A percentile compares a stretch with the other conserved stretches of the same genome.
Evolutionary conservation across 2,329 filamentous ascomycete genomes (phyloP).

Genomic region (Ceratocystis papillata): DNA sequence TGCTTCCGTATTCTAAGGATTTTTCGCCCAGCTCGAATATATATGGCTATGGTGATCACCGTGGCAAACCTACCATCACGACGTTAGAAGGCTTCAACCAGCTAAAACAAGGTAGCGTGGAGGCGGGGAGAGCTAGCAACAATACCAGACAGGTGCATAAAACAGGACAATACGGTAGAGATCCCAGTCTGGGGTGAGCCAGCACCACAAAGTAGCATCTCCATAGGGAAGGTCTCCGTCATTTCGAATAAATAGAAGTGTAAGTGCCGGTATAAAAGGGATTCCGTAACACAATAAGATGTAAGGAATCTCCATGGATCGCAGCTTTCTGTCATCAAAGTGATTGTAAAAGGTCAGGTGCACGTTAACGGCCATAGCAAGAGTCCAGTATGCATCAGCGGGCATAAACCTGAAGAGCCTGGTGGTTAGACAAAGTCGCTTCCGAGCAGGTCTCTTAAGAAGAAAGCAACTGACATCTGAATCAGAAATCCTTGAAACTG

Average conservation of each 20-base stretch:
- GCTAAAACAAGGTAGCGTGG: no score
- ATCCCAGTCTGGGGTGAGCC: slow-evolving; percentile 54
- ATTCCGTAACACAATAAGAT: slow-evolving; percentile 56
- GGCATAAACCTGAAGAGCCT: slow-evolving; percentile 51
- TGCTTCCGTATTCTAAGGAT: slow-evolving; percentile 52
- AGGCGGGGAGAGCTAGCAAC: slow-evolving; percentile 28
- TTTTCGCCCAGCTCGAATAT: slow-evolving; percentile 45
- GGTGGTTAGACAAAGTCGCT: not conserved
- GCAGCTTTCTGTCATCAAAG: slow-evolving; percentile 51
- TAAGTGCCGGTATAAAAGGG: slow-evolving; percentile 53
- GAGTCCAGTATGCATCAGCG: slow-evolving; percentile 60
- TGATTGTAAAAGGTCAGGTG: slow-evolving; percentile 65
- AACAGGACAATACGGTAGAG: slow-evolving; percentile 58
- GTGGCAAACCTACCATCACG: slow-evolving; percentile 24
- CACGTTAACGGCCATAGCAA: slow-evolving; percentile 71
- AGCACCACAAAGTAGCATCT: slow-evolving; percentile 67
- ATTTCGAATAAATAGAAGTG: slow-evolving; percentile 49
- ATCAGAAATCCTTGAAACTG: slow-evolving; percentile 70
- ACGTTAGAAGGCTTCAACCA: not conserved
- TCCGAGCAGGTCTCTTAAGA: not conserved
- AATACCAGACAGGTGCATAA: slow-evolving; percentile 52
- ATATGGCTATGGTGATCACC: slow-evolving; percentile 26
- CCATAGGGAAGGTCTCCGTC: slow-evolving; percentile 52
- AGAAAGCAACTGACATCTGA: slow-evolving; percentile 53
- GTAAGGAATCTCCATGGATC: slow-evolving; percentile 56